phyloP scores from a whole-genome alignment of 2,329 filamentous ascomycete species.

The Lithohypha guttulata region DNA sequence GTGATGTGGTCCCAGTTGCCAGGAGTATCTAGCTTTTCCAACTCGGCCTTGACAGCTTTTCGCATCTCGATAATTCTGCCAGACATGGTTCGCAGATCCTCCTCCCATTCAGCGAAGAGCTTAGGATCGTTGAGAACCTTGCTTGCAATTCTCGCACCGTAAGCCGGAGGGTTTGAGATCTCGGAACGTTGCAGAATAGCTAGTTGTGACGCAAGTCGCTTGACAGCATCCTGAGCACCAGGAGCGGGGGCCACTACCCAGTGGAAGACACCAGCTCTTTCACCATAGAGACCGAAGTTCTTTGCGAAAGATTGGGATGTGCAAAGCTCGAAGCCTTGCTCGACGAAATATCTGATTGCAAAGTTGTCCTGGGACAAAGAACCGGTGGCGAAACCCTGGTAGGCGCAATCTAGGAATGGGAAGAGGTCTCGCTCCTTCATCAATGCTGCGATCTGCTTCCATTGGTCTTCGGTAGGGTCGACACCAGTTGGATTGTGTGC shows the following conservation, averaged over 20 bases:
- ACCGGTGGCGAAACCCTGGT: constrained; percentile 95
- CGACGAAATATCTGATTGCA: constrained; percentile 88
- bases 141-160: constrained; percentile 81
- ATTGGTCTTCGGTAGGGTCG: constrained; percentile 86
- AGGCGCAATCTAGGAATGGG: constrained; percentile 96
- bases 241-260: constrained; percentile 64
- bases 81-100: constrained; percentile 84
- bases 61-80: constrained; percentile 93
- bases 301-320: constrained; percentile 54
- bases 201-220: constrained; percentile 71
- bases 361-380: constrained; percentile 74
- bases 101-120: constrained; percentile 86
- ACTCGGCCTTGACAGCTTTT: constrained; percentile 60
- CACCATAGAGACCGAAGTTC: constrained; percentile 77
- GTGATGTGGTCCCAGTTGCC: constrained; percentile 96
- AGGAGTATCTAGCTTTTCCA: constrained; percentile 76
- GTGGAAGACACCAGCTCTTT: constrained; percentile 94
- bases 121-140: constrained; percentile 70
- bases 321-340: constrained; percentile 68
- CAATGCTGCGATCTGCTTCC: constrained; percentile 74
- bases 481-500: constrained; percentile 98
- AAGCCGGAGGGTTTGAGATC: constrained; percentile 93
- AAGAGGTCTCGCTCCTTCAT: constrained; percentile 74
- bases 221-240: constrained; percentile 51
- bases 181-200: constrained; percentile 92